These are phyloP conservation scores for Truncatella angustata DNA, from an alignment of 2,329 filamentous ascomycete genomes.

Conservation along the genomic window DNA sequence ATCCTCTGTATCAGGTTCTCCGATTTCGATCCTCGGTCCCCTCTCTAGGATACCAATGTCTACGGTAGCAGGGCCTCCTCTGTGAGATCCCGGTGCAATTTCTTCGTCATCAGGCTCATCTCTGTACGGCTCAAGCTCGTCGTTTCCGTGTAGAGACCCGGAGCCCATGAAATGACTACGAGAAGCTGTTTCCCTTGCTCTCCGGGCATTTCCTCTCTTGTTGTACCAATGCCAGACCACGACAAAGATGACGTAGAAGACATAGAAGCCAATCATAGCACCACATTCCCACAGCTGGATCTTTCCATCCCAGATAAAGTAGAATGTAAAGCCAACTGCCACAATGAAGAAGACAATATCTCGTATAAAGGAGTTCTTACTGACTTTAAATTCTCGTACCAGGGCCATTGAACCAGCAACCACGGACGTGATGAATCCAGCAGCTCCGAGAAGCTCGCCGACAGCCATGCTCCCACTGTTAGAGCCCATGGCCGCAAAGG, in stretches of 20 bases:
- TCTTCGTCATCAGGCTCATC: conserved; percentile 57
- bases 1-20: conserved; percentile 49
- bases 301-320: conserved; percentile 80
- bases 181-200: conserved; percentile 67
- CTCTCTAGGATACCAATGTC: conserved; percentile 45
- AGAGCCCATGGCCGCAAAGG: conserved; percentile 95
- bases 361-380: conserved; percentile 82
- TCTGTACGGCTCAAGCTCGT: conserved; percentile 64
- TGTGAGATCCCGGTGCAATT: conserved; percentile 27
- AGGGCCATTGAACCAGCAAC: conserved; percentile 97
- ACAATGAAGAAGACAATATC: conserved; percentile 92
- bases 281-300: conserved; percentile 87
- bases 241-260: conserved; percentile 85
- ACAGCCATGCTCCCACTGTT: conserved; percentile 96
- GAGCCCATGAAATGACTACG: conserved; percentile 71
- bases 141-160: conserved; percentile 41
- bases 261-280: conserved; percentile 86
- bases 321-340: conserved; percentile 81
- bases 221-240: conserved; percentile 90
- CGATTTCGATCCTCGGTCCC: conserved; percentile 46
- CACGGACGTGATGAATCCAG: conserved; percentile 93
- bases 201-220: conserved; percentile 56
- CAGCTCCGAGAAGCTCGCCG: conserved; percentile 91
- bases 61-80: conserved; percentile 23
- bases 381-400: conserved; percentile 91